Conservation (phyloP, 202 grass and related monocot species). For the Schoenoplectus triqueter region DNA sequence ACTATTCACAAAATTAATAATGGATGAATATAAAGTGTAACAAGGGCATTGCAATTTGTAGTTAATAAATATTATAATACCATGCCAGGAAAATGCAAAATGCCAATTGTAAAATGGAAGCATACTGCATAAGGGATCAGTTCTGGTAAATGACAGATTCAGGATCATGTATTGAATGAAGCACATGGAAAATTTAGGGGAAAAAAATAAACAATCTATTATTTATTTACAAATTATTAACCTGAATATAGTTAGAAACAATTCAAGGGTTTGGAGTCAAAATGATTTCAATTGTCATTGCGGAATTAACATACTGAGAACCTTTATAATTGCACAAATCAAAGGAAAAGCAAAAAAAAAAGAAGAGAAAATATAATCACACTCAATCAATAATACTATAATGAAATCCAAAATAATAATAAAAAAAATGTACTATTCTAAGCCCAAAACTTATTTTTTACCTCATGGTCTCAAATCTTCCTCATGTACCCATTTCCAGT, state of each 20-base stretch:
- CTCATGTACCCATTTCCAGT: slow-evolving; percentile 68
- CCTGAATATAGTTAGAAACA: background rate
- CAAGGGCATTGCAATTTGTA: background rate
- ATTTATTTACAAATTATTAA: slow-evolving; percentile 20
- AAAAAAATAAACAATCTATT: background rate
- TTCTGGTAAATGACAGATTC: slow-evolving; percentile 12
- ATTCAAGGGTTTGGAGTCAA: background rate
- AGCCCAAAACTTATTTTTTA: slow-evolving; percentile 7
- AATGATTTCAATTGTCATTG: background rate
- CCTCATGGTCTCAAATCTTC: slow-evolving; percentile 26
- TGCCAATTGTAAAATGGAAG: background rate
- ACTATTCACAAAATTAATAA: too few relatives aligned
- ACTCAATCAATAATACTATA: slow-evolving; percentile 19
- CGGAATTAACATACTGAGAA: slow-evolving; percentile 24
- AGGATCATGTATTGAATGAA: background rate
- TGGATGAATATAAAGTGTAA: background rate
- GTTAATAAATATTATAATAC: background rate
- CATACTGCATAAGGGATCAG: background rate
- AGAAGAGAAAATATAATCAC: background rate
- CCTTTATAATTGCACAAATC: slow-evolving; percentile 8
- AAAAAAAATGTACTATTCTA: slow-evolving; percentile 16
- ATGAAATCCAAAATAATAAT: slow-evolving; percentile 20
- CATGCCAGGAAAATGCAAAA: background rate
- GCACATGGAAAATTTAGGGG: background rate
- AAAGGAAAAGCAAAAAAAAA: background rate